A percentile compares a stretch with the other conserved stretches of the same genome.
Evolutionary conservation across 352 stramenopile species (phyloP).

Genomic region (Pythium phragmitis): DNA sequence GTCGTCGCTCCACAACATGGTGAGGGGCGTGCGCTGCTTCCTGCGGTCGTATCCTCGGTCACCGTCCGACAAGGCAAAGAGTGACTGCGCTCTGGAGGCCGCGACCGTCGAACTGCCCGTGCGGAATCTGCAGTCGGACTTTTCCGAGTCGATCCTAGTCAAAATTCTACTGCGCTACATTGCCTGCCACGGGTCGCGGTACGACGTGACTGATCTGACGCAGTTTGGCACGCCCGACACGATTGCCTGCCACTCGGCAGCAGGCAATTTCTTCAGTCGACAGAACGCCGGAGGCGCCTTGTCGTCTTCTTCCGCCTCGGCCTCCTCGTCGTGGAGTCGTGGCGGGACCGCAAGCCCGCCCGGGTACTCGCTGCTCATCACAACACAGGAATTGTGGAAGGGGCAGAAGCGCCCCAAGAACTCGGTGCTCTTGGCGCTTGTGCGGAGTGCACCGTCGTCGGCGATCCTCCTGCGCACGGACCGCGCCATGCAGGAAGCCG

Average conservation of each 20-base stretch:
- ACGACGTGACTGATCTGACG: conserved; percentile 81
- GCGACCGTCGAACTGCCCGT: conserved; percentile 54
- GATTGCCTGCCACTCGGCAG: conserved; percentile 72
- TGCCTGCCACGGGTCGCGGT: conserved; percentile 75
- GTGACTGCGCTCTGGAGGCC: conserved; percentile 53
- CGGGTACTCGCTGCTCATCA: conserved; percentile 80
- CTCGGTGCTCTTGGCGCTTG: conserved; percentile 66
- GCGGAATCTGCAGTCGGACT: conserved; percentile 68
- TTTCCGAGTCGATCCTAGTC: conserved; percentile 63
- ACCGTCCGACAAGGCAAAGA: conserved; percentile 12
- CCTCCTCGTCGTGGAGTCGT: neutral
- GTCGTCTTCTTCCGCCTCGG: conserved; percentile 1
- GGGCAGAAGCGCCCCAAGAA: conserved; percentile 55
- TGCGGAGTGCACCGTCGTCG: conserved; percentile 45
- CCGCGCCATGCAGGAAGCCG: conserved; percentile 66
- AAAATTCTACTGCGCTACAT: conserved; percentile 85
- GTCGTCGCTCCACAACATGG: conserved; percentile 70
- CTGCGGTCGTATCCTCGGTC: conserved; percentile 52
- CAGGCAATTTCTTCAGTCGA: conserved; percentile 80
- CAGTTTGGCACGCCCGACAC: conserved; percentile 84
- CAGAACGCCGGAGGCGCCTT: conserved; percentile 21
- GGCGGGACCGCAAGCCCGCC: conserved; percentile 4
- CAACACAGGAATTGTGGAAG: conserved; percentile 55
- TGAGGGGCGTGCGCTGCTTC: conserved; percentile 79
- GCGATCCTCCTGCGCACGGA: conserved; percentile 51